Base-by-base conservation (phyloP, 208 protist species). In the Leishmania martiniquensis region DNA sequence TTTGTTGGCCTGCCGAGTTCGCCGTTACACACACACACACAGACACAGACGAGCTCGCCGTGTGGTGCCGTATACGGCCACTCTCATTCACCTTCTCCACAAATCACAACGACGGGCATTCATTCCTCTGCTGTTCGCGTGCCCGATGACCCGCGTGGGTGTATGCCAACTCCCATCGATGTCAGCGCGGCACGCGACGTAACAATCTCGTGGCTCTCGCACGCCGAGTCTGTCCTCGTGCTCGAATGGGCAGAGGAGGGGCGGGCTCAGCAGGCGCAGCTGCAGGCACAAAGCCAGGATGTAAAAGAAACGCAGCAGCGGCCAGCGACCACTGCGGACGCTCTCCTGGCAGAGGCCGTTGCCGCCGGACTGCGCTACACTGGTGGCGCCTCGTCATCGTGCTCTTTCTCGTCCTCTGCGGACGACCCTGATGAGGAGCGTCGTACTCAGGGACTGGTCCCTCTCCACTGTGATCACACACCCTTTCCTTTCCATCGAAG, bases 171-270 rank as follows among this genome's bases (percentile, higher is more conserved):
- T 68, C 79, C 79, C 79, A 83, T 83, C 79, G 72, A 78, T 49
- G 54, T 76, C 59, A 68, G 79, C 74, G 57, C 67, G 54, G 79
- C 79, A 83, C 74, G 79, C 79, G 79, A 83, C 66, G 39, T 76
- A 54, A 83, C 79, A 12, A 76, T 83, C 51, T 78, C 79, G 49
- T 83, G 79, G 79, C 79, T 83, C 45, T 78, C 79, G 45, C 74
- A 83, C 29, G 49, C 79, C 9, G 79, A 83, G 67, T 83, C 79
- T 5, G 51, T 65, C 32, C 51, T 83, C 22, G 79, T 83, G 55
- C 25, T 78, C 34, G 79, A 83, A n/a, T 83, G 79, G 79, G 55
- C 68, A 6, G 10, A 71, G 22, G 55, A 42, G n/a, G 66, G 49
- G 49, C 72, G 60, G 67, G 79, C 47, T 7, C 67, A 37, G 25